Conservation (phyloP, 768 basidiomycete genomes). For the Kondoa subrosea region DNA sequence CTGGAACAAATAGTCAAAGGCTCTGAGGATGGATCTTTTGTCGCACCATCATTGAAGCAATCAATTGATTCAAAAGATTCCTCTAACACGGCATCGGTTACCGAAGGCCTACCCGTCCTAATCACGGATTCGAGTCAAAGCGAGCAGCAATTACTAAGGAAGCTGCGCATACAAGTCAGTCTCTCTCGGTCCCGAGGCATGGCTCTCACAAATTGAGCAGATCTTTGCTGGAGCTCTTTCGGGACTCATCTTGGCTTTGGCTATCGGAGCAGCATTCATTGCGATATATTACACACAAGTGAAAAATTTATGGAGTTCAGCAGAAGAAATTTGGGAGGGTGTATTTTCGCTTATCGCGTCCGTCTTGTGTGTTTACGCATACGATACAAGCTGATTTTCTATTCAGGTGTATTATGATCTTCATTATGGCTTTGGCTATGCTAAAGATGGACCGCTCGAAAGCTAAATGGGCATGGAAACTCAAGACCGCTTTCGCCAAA, state of each 20-base stretch:
- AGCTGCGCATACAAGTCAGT: conserved; percentile 40
- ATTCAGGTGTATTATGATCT: conserved; percentile 21
- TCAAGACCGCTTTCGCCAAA: conserved; percentile 52
- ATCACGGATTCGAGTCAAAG: background rate
- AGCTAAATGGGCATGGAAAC: conserved; percentile 84
- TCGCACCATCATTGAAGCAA: background rate
- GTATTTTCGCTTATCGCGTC: conserved; percentile 34
- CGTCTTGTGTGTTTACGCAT: background rate
- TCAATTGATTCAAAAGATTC: background rate
- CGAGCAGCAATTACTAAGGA: conserved; percentile 39
- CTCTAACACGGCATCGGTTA: background rate
- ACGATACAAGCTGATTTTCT: background rate
- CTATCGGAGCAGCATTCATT: conserved; percentile 80
- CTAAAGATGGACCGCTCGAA: conserved; percentile 86
- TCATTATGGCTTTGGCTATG: conserved; percentile 79
- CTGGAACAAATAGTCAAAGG: conserved; percentile 59
- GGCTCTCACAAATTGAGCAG: conserved; percentile 31
- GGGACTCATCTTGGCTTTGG: conserved; percentile 61
- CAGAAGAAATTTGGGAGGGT: conserved; percentile 91
- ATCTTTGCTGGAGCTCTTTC: conserved; percentile 56
- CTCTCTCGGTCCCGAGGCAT: conserved; percentile 9
- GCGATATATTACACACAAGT: conserved; percentile 90
- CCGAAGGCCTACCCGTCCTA: background rate
- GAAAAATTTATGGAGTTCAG: conserved; percentile 59
- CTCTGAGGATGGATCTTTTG: background rate